Evolutionary conservation across 2,329 filamentous ascomycete species (phyloP), one percentile per base, ranked within the genome.

Genomic region (Dactylellina leptospora): DNA sequence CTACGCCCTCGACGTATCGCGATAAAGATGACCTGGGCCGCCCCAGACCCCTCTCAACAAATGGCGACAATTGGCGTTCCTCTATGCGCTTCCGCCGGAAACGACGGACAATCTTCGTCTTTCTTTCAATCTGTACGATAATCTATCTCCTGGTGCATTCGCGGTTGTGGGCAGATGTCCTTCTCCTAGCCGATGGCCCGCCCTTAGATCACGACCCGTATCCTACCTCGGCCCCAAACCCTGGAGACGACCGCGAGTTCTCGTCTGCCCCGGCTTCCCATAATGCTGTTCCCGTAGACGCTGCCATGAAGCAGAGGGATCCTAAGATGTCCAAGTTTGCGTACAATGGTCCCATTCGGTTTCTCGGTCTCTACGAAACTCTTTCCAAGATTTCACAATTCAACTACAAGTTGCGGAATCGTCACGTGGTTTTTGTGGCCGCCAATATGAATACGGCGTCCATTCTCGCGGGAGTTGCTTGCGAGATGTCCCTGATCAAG

Each of bases 401-500:
- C 28, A 63, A 55, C 40, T 60, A 40, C 16, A 53, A 23, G 38
- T 53, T 72, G 18, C 36, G 59, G 30, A 72, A 64, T 9, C 54
- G 42, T 11, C 68, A 76, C 74, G 73, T 75, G 27, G 54, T 76
- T 18, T 77, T 75, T 45, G 71, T 74, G 23, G 76, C 76, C 50
- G 74, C 73, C 53, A 75, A 75, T 47, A 60, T 77, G 53, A 74
- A 76, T 22, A 75, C 75, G 23, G 76, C 76, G 22, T 75, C 75
- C 44, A 76, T 74, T 40, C 61, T 77, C 18, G 73, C 72, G 11
- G 76, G 73, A 18, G 83, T 96, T 78, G 91, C 93, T 4, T 97
- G 95, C 79, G 86, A 91, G 76, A 97, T 97, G 93, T 88, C 88
- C 4, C 79, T 79, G 20, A 84, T 87, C 79, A 83, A 85, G 62